phyloP scores from a whole-genome alignment of 2,329 filamentous ascomycete genomes.

The Diaporthe citriasiana region DNA sequence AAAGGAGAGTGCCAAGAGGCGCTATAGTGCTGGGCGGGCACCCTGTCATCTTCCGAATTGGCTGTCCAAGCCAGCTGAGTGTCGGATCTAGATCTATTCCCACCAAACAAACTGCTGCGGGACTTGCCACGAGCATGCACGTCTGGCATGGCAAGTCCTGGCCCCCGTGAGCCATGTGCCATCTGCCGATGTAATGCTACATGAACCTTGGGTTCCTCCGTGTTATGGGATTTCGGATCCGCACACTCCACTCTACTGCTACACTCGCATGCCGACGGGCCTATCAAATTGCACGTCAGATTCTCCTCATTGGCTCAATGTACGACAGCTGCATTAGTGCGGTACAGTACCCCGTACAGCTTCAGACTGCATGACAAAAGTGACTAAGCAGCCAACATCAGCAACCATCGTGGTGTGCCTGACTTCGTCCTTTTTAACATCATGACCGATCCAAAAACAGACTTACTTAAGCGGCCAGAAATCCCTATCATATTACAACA shows the following conservation, averaged over 20 bases:
- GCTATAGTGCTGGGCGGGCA: conserved; percentile 10
- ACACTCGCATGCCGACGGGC: neutral
- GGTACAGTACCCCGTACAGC: neutral
- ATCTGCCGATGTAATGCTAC: neutral
- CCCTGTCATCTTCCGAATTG: conserved; percentile 18
- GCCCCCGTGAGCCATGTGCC: neutral
- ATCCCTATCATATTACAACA: neutral
- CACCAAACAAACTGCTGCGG: conserved; percentile 23
- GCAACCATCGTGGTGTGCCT: neutral
- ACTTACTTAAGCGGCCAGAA: neutral
- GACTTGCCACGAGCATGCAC: conserved; percentile 16
- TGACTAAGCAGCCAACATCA: neutral
- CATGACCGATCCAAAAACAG: too few species aligned
- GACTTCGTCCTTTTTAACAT: neutral
- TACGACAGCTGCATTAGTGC: conserved; percentile 17
- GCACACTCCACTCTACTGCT: neutral
- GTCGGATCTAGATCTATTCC: conserved; percentile 9
- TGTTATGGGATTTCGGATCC: neutral
- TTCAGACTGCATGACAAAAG: neutral
- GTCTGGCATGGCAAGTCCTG: neutral
- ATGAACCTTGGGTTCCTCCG: neutral
- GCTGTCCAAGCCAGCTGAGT: neutral
- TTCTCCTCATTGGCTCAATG: neutral
- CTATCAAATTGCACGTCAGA: neutral
- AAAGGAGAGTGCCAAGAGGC: conserved; percentile 1